Evolutionary conservation across 2,329 filamentous ascomycete genomes (phyloP).

Genomic region (Xylariaceae sp.): DNA sequence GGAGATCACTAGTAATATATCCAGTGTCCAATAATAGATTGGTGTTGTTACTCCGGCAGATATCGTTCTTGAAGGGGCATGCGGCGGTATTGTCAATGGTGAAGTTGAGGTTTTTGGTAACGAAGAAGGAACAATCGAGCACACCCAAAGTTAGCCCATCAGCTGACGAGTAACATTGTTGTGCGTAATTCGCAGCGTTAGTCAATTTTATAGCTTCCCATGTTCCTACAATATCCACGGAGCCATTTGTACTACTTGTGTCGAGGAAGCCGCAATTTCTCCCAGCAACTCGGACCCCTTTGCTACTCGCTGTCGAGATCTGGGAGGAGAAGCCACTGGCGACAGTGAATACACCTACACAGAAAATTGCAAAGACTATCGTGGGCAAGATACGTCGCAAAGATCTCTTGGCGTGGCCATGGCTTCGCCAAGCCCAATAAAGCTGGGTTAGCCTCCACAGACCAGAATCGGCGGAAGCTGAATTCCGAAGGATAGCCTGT

Average conservation of each 20-base stretch:
- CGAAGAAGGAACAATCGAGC: background rate
- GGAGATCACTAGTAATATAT: background rate
- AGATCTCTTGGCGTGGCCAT: background rate
- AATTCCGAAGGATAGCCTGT: conserved; percentile 12
- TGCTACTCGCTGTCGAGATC: conserved; percentile 1
- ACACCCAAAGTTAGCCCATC: background rate
- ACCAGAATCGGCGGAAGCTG: background rate
- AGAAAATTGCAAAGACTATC: background rate
- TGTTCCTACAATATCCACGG: background rate
- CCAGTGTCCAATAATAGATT: conserved; percentile 12
- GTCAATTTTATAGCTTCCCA: background rate
- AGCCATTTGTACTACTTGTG: too few species aligned
- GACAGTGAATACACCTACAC: too few species aligned
- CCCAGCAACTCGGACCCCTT: conserved; percentile 4
- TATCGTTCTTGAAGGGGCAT: background rate
- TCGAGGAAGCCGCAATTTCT: background rate
- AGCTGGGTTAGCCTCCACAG: background rate
- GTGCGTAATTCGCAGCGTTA: conserved; percentile 7
- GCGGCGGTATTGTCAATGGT: background rate
- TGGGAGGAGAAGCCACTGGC: conserved; percentile 8
- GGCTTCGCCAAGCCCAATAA: conserved; percentile 2
- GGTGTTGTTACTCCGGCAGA: background rate
- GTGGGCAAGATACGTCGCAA: background rate
- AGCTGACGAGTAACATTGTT: background rate
- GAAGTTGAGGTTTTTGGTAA: background rate